Base-by-base conservation (phyloP, 106 monocot genomes). In the Dendrobium chrysotoxum region DNA sequence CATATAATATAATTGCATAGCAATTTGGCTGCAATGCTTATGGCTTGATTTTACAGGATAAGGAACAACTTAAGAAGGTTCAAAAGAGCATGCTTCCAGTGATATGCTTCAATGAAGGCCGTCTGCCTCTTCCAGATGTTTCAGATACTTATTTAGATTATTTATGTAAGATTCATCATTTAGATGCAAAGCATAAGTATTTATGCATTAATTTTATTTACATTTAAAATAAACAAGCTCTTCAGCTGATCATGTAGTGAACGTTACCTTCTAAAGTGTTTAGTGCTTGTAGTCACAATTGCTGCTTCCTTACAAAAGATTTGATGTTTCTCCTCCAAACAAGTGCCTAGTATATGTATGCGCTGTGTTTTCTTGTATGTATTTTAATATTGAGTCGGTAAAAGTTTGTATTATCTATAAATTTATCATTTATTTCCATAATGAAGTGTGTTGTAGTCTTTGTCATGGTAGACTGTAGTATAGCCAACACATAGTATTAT, bases 71-170 rank as follows among this genome's bases (percentile, higher is more conserved):
- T 57, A 82, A 87, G 81, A 74, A 77, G 53, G 23, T 86, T 83
- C 85, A 87, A 65, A 82, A 66, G 72, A 82, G 76, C 82, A 79
- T 46, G 35, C 75, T 96, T 77, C 87, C 93, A 46, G 67, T 97
- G 18, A 77, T 97, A 50, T 97, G 97, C 80, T 82, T 97, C 67
- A 89, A 86, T 82, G 75, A 86, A 78, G 89, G 92, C 23, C 89
- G 90, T 44, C 92, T 88, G 64, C 92, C 94, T 76, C 82, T 97
- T 85, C 94, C 92, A 78, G 97, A 97, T 91, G 61, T 90, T 79
- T 92, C 92, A 53, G 81, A 86, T 72, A 79, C 77, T 77, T 94
- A 87, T 80, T 83, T 91, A 85, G 85, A 87, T 44, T 58, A 77
- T 53, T 79, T 86, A 83, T 83, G 94, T 97, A 94, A 70, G 93